Conservation (phyloP, 2,329 filamentous ascomycete species). For the Microsporum audouinii region DNA sequence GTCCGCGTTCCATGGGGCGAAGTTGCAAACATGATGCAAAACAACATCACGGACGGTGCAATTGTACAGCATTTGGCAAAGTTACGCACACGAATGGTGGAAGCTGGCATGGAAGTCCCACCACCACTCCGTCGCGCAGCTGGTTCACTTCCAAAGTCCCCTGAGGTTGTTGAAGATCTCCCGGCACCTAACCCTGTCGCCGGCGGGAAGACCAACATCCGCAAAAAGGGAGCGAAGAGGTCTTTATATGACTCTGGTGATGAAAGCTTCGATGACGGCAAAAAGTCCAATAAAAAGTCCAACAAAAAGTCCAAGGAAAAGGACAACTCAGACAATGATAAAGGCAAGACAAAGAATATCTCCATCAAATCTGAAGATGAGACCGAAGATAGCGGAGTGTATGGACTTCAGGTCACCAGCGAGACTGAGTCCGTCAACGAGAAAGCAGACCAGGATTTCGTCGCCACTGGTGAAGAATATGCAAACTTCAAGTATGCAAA, state of each 20-base stretch:
- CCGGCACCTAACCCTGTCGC: not conserved
- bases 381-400: not conserved
- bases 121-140: conserved; percentile 29
- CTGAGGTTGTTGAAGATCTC: not conserved
- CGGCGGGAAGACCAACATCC: not conserved
- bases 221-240: conserved; percentile 10
- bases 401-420: not conserved
- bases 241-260: not conserved
- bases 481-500: conserved; percentile 6
- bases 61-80: conserved; percentile 39
- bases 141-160: not conserved
- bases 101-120: conserved; percentile 27
- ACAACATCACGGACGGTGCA: conserved; percentile 33
- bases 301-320: not conserved
- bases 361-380: not conserved
- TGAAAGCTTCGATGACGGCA: not conserved
- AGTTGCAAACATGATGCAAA: conserved; percentile 31
- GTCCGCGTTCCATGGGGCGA: conserved; percentile 35
- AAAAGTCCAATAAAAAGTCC: not conserved
- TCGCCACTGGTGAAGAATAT: conserved; percentile 6
- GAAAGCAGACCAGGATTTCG: not conserved
- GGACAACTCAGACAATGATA: not conserved
- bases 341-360: not conserved
- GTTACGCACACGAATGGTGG: conserved; percentile 28
- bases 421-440: not conserved